These are phyloP conservation scores for Trichoderma endophyticum DNA, from an alignment of 2,329 filamentous ascomycete species.

Conservation along the genomic window DNA sequence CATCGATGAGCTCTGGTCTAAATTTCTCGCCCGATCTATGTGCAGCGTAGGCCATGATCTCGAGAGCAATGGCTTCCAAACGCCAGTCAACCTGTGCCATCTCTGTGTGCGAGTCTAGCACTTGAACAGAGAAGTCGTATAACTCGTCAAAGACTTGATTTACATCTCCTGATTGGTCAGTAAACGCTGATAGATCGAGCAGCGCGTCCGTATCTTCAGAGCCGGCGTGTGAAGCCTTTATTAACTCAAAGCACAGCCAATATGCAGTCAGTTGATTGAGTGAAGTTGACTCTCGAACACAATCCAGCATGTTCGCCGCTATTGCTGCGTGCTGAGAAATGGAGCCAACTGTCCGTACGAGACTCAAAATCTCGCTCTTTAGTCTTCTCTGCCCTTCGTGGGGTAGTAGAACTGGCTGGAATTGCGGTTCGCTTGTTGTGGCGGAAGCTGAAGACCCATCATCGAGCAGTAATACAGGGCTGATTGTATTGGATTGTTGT, in stretches of 20 bases:
- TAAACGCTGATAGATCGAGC: slow-evolving; percentile 50
- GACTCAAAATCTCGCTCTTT: slow-evolving; percentile 52
- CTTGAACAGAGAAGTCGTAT: slow-evolving; percentile 63
- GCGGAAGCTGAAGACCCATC: slow-evolving; percentile 21
- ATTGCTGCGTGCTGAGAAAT: slow-evolving; percentile 60
- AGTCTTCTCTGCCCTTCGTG: slow-evolving; percentile 66
- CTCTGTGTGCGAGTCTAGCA: slow-evolving; percentile 56
- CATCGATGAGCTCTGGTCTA: slow-evolving; percentile 81
- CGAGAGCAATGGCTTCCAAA: slow-evolving; percentile 73
- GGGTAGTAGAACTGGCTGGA: slow-evolving; percentile 59
- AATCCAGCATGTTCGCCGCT: slow-evolving; percentile 62
- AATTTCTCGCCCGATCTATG: slow-evolving; percentile 65
- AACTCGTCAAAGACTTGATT: slow-evolving; percentile 59
- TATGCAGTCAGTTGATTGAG: slow-evolving; percentile 65
- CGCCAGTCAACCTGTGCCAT: slow-evolving; percentile 61
- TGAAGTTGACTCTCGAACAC: slow-evolving; percentile 55
- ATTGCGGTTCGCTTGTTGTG: slow-evolving; percentile 34
- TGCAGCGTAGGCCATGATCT: slow-evolving; percentile 75
- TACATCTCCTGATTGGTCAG: slow-evolving; percentile 38
- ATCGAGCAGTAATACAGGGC: slow-evolving; percentile 31
- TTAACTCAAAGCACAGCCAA: slow-evolving; percentile 74
- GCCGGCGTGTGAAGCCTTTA: slow-evolving; percentile 55
- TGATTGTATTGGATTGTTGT: slow-evolving; percentile 18
- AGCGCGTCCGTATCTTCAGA: slow-evolving; percentile 62
- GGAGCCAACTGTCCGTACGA: slow-evolving; percentile 55